Evolutionary conservation across 495 filamentous ascomycete species (phyloP).

Genomic region (Penicillium parvum): DNA sequence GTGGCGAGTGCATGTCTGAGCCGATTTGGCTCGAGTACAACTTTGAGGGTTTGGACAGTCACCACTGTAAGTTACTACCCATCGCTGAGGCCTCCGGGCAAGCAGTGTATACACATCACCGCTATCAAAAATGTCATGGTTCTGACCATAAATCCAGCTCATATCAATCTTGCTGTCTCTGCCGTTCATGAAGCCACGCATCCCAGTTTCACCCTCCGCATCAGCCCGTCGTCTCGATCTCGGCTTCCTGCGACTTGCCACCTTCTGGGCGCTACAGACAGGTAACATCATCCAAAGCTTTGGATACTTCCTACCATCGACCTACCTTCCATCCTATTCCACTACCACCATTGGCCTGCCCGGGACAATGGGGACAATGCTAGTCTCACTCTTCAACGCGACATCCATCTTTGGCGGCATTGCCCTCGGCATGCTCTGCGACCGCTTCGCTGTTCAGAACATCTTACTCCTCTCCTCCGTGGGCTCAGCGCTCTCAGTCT

Average conservation of each 20-base stretch:
- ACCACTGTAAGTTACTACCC: constrained; percentile 26
- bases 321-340: constrained; percentile 63
- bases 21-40: constrained; percentile 51
- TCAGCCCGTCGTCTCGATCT: constrained; percentile 38
- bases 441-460: constrained; percentile 55
- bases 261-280: constrained; percentile 53
- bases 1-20: constrained; percentile 48
- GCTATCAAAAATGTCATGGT: too few relatives aligned
- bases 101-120: too few relatives aligned
- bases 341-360: constrained; percentile 42
- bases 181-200: constrained; percentile 53
- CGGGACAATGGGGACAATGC: constrained; percentile 42
- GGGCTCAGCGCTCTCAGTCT: constrained; percentile 54
- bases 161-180: constrained; percentile 51
- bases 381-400: constrained; percentile 54
- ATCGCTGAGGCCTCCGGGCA: too few relatives aligned
- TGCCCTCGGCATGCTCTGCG: constrained; percentile 55
- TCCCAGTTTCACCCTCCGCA: constrained; percentile 39
- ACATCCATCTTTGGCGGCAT: constrained; percentile 55
- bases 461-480: constrained; percentile 56
- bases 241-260: constrained; percentile 41
- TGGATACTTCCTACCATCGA: constrained; percentile 63
- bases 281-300: constrained; percentile 59
- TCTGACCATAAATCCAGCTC: constrained; percentile 22
- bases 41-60: constrained; percentile 51